A percentile compares a stretch with the other conserved stretches of the same genome.
Conservation (phyloP, 192 early-diverging fungal species). For the Rhizoclosmatium globosum region DNA sequence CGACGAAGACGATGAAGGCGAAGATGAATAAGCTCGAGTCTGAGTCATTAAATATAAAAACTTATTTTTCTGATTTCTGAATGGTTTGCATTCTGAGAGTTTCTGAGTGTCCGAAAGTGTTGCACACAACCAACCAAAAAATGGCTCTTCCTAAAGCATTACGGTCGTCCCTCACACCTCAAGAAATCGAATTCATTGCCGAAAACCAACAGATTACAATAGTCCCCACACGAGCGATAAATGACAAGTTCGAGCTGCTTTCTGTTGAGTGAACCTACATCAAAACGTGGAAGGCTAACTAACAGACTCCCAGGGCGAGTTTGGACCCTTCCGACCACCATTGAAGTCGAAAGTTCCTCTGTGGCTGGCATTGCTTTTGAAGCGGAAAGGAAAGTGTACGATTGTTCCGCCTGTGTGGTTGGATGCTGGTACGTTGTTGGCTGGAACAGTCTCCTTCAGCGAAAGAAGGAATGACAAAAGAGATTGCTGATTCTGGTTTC, state of each 20-base stretch:
- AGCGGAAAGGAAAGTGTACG: conserved; percentile 81
- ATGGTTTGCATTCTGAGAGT: too few species aligned
- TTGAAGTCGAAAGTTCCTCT: conserved; percentile 77
- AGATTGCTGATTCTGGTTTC: background rate
- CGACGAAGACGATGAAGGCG: conserved; percentile 58
- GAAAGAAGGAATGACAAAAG: background rate
- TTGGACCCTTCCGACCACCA: conserved; percentile 86
- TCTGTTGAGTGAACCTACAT: conserved; percentile 55
- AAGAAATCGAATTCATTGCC: conserved; percentile 88
- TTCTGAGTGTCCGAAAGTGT: too few species aligned
- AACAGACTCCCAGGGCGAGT: conserved; percentile 60
- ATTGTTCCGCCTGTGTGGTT: conserved; percentile 87
- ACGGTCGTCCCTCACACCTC: conserved; percentile 67
- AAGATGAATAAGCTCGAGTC: background rate
- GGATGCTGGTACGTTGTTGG: conserved; percentile 60
- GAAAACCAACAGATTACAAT: conserved; percentile 81
- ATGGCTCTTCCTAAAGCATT: conserved; percentile 39
- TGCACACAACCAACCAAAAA: background rate
- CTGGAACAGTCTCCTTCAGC: too few species aligned
- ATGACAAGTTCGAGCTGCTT: conserved; percentile 73
- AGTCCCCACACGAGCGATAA: conserved; percentile 75
- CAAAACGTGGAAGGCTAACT: background rate
- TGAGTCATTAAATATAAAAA: too few species aligned
- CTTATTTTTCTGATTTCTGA: too few species aligned
- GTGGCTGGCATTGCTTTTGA: conserved; percentile 88